These are phyloP conservation scores for Pseudocohnilembus persalinus DNA, from an alignment of 169 alveolate species.

Conservation along the genomic window DNA sequence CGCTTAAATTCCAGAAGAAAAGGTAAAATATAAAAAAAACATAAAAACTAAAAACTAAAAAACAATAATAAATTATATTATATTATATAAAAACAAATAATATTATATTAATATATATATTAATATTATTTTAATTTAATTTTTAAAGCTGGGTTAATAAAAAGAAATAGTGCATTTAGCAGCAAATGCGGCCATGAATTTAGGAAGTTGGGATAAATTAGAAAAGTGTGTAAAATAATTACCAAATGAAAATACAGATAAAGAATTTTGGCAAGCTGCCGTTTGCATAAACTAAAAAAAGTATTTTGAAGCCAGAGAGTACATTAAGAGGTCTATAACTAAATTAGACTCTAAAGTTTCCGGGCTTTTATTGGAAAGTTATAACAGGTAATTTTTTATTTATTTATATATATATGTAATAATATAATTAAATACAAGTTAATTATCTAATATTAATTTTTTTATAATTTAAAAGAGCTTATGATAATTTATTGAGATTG, in stretches of 20 bases:
- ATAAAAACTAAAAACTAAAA: too few species aligned
- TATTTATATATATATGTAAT: too few species aligned
- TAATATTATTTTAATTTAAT: too few species aligned
- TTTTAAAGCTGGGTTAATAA: constrained; percentile 6
- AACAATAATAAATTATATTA: too few species aligned
- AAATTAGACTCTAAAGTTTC: constrained; percentile 82
- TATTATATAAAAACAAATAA: too few species aligned
- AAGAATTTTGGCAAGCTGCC: constrained; percentile 81
- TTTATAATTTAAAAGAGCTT: too few species aligned
- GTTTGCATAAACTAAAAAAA: constrained; percentile 68
- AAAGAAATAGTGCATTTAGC: constrained; percentile 71
- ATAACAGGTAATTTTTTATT: too few species aligned
- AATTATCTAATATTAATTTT: too few species aligned
- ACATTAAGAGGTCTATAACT: constrained; percentile 79
- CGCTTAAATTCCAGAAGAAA: constrained; percentile 28
- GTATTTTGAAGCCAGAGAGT: constrained; percentile 68
- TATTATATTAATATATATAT: too few species aligned
- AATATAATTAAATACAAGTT: too few species aligned
- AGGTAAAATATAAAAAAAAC: not conserved
- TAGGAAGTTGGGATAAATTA: constrained; percentile 87
- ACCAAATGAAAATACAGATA: constrained; percentile 71
- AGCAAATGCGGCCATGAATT: constrained; percentile 86
- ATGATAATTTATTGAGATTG: constrained; percentile 79
- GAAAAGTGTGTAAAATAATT: constrained; percentile 64
- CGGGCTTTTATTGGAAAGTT: constrained; percentile 85